Percentiles rank a stretch among this genome's conserved stretches.
Conservation (phyloP, 441 rosid species). For the Dalechampia spathulata region DNA sequence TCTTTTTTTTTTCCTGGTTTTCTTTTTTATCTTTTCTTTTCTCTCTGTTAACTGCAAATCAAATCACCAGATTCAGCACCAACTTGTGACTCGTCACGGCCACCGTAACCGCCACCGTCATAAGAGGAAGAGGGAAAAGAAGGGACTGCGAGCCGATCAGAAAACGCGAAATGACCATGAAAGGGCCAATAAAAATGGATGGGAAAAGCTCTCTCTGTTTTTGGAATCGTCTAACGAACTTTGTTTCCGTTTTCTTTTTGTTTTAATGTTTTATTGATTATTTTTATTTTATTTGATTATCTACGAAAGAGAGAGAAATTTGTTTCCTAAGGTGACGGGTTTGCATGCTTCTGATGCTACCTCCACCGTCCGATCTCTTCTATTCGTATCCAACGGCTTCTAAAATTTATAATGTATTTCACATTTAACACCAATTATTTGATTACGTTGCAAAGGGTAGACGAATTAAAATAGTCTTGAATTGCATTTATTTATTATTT, state of each 20-base stretch:
- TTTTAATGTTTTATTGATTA: not conserved
- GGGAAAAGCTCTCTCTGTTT: not conserved
- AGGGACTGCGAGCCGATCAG: too few relatives aligned
- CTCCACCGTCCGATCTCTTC: conserved; percentile 2
- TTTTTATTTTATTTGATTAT: too few relatives aligned
- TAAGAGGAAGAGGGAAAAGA: too few relatives aligned
- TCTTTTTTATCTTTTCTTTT: conserved; percentile 6
- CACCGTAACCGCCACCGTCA: not conserved
- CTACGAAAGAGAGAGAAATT: not conserved
- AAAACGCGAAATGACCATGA: too few relatives aligned
- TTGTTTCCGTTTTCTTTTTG: not conserved
- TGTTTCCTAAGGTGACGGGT: conserved; percentile 10
- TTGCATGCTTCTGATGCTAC: conserved; percentile 2
- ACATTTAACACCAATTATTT: too few relatives aligned
- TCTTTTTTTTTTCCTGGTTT: conserved; percentile 8
- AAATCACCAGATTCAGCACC: too few relatives aligned
- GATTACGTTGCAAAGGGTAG: too few relatives aligned
- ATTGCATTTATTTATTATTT: too few relatives aligned
- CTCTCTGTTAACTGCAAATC: not conserved
- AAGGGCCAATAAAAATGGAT: too few relatives aligned
- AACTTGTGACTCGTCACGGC: too few relatives aligned
- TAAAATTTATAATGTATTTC: too few relatives aligned
- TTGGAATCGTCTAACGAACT: conserved; percentile 25
- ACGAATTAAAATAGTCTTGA: too few relatives aligned
- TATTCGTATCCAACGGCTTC: conserved; percentile 3